phyloP scores from a whole-genome alignment of 2,329 filamentous ascomycete species.

The Polytolypa hystricis region DNA sequence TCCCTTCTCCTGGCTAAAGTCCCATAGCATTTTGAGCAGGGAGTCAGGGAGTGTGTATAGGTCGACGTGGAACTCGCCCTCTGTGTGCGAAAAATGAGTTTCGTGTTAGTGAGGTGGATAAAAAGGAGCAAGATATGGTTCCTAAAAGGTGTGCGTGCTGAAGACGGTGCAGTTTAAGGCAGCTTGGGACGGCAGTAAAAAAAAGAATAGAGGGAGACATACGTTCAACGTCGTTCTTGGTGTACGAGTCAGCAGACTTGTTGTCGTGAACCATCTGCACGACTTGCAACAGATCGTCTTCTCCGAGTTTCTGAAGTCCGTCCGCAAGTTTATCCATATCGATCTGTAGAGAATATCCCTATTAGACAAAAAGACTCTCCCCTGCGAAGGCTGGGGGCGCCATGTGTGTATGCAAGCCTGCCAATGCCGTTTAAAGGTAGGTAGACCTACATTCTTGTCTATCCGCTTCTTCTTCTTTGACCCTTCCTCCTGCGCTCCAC shows the following conservation, averaged over 20 bases:
- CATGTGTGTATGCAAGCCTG: too few species aligned
- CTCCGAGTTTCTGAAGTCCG: conserved; percentile 72
- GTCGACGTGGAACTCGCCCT: conserved; percentile 96
- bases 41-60: conserved; percentile 90
- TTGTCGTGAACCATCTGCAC: conserved; percentile 98
- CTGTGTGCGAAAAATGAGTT: conserved; percentile 37
- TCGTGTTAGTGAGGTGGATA: conserved; percentile 24
- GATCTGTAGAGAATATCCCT: conserved; percentile 32
- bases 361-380: too few species aligned
- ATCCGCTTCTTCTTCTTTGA: conserved; percentile 68
- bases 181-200: background rate
- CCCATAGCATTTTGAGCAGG: conserved; percentile 90
- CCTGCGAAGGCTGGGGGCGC: too few species aligned
- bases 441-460: conserved; percentile 43
- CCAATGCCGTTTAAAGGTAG: background rate
- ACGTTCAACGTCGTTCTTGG: conserved; percentile 95
- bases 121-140: conserved; percentile 1
- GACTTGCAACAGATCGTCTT: conserved; percentile 87
- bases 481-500: conserved; percentile 44
- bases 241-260: conserved; percentile 87
- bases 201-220: conserved; percentile 31
- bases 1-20: conserved; percentile 52
- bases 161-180: background rate
- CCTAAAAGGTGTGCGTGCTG: background rate
- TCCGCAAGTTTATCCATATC: conserved; percentile 98